Evolutionary conservation across 2,329 filamentous ascomycete genomes (phyloP).

Genomic region (Fusarium napiforme): DNA sequence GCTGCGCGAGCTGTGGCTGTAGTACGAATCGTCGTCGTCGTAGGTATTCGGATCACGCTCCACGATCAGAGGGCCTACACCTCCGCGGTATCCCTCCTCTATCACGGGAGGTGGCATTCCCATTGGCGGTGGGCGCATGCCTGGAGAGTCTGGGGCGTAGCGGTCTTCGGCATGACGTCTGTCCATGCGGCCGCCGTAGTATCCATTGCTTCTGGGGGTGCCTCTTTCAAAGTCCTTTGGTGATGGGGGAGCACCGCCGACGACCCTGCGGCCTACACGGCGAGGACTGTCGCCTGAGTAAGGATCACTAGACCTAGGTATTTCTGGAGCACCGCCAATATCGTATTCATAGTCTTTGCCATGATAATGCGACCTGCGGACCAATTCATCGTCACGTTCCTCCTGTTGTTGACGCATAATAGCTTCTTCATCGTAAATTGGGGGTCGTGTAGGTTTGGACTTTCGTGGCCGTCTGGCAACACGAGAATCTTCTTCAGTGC

Average conservation of each 20-base stretch:
- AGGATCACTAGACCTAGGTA: constrained; percentile 61
- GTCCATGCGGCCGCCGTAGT: constrained; percentile 60
- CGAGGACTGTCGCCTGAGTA: constrained; percentile 71
- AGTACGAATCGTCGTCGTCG: constrained; percentile 47
- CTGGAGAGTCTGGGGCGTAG: constrained; percentile 35
- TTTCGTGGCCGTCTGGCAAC: constrained; percentile 35
- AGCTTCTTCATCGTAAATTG: constrained; percentile 59
- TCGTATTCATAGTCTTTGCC: constrained; percentile 56
- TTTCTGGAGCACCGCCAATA: constrained; percentile 49
- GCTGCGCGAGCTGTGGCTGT: constrained; percentile 44
- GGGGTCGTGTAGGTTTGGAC: constrained; percentile 40
- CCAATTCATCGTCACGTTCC: constrained; percentile 56
- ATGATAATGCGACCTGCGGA: constrained; percentile 43
- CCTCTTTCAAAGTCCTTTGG: constrained; percentile 45
- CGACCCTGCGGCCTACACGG: constrained; percentile 46
- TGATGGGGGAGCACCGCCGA: constrained; percentile 32
- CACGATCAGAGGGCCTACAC: constrained; percentile 35
- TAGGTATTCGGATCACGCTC: constrained; percentile 46
- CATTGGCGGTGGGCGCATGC: constrained; percentile 49
- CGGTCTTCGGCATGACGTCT: constrained; percentile 61
- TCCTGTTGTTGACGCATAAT: constrained; percentile 60
- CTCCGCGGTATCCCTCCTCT: constrained; percentile 32
- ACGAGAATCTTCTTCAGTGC: constrained; percentile 48
- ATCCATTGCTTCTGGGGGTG: constrained; percentile 49
- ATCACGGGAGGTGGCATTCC: constrained; percentile 46